Base-by-base conservation (phyloP, 1,139 yeast species). In the Pichia inconspicua region DNA sequence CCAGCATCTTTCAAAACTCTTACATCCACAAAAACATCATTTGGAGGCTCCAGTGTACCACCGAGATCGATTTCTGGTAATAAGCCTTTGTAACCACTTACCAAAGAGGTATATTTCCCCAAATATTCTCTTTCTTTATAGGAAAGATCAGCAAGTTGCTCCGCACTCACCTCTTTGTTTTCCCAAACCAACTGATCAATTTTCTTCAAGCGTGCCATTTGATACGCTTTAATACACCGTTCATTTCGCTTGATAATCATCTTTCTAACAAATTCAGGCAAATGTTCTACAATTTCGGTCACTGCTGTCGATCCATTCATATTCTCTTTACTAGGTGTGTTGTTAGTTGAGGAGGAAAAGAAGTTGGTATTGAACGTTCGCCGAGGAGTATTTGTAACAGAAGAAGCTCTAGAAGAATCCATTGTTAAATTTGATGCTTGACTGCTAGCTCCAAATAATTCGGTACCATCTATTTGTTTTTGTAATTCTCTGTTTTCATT, bases 1-100 rank as follows among this genome's bases (percentile, higher is more conserved):
- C 98, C 98, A 0, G 96, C 97, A 60, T 92, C 95, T 59, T 85
- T 85, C 48, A 92, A 67, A 10, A 92, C 97, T 48, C 98, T 71
- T 4, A 92, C 97, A 61, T 92, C 98, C 12, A 92, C 85, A 59
- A 90, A 92, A 40, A 92, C 84, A 57, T 88, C 95, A 30, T 78
- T 78, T 1, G 98, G 98, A 0, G 98, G 98, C 39, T 79, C 87
- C 56, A 92, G 65, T 31, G 87, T 80, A 0, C 97, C 97, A 28
- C 92, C 78, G 38, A 92, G 69, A 60, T 92, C 98, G n/a, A 92
- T 69, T 55, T 89, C 96, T 0, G 88, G 77, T 69, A 87, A 82
- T 10, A 77, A 75, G 14, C 95, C 85, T 58, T 88, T 89, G 66
- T 83, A 82, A 51, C 82, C 84, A 41, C 87, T 79, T 36, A 89